Evolutionary conservation across 306 rosid genomes (phyloP).

Genomic region (Trichosanthes truncata): DNA sequence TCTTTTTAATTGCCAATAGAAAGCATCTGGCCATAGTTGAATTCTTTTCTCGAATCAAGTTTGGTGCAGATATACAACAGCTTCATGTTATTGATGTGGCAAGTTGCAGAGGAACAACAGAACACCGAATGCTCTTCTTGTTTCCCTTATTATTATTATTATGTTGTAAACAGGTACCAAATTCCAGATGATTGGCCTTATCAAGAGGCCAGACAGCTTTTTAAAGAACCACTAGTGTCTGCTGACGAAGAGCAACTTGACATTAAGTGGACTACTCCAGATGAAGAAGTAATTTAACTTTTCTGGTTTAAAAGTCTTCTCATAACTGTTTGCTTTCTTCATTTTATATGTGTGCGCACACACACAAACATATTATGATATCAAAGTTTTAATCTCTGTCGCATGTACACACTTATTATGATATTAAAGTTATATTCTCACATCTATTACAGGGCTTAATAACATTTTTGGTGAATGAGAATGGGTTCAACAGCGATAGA

Average conservation of each 20-base stretch:
- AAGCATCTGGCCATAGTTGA: not conserved
- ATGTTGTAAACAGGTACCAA: conserved; percentile 54
- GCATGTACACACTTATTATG: not conserved
- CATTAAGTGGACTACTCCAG: conserved; percentile 86
- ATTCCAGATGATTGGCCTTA: conserved; percentile 89
- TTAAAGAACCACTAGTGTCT: conserved; percentile 66
- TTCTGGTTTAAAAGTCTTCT: conserved; percentile 14
- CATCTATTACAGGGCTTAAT: conserved; percentile 54
- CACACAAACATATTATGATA: not conserved
- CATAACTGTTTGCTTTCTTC: not conserved
- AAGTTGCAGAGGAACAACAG: not conserved
- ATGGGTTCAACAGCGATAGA: conserved; percentile 87
- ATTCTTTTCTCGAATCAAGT: not conserved
- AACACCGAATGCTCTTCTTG: conserved; percentile 4
- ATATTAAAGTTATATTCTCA: conserved; percentile 15
- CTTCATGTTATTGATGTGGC: not conserved
- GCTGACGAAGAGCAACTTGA: conserved; percentile 60
- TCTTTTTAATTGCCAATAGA: too few relatives aligned
- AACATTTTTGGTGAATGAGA: conserved; percentile 77
- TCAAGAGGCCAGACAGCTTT: conserved; percentile 78
- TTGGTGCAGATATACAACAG: not conserved
- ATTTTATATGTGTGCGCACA: not conserved
- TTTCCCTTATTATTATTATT: not conserved
- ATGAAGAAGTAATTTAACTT: conserved; percentile 60
- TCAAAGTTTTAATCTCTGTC: not conserved